Base-by-base conservation (phyloP, 2,329 filamentous ascomycete genomes). In the Sporothrix luriei region DNA sequence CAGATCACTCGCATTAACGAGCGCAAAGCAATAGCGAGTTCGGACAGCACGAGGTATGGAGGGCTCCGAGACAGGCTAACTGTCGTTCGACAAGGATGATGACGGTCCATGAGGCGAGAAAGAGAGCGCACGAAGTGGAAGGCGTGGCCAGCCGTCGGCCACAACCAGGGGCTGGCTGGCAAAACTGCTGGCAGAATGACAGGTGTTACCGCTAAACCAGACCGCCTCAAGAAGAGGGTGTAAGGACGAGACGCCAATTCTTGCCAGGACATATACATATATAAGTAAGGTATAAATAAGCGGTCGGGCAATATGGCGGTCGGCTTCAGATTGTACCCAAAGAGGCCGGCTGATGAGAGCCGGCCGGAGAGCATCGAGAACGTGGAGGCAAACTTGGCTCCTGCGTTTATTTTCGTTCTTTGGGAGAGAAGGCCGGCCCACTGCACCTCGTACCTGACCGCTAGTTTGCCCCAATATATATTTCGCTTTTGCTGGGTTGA, bases 181-280 rank as follows among this genome's bases (percentile, higher is more conserved):
- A 52, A 14, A 21, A 26, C n/a, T 54, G 61, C 14, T 69, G 49
- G 68, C 52, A 69, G 52, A 48, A 38, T 61, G 54, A 57, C 69
- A 68, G 57, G 64, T 61, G 69, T 70, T 64, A 70, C 69, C 64
- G 69, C 65, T 33, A 62, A 55, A 62, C 19, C 48, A 61, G 68
- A 70, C 68, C 62, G 64, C 68, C 62, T 57, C 51, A 16, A 49
- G 11, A 49, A 61, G 54, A 61, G 66, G 52, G 66, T 68, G 66
- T 59, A 49, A 68, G 33, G 66, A 68, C 14, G 26, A 29, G 24
- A 43, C 59, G 59, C 38, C 59, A 38, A 21, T 13, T 19, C n/a
- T 38, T 51, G 13, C 13, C 38, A 46, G 51, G 33, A 33, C 33
- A 33, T 33, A 33, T 7, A 33, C n/a, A 33, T 6, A 3, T 33